These are phyloP conservation scores for Volvox reticuliferus DNA, from an alignment of 139 green algal genomes.

Conservation along the genomic window DNA sequence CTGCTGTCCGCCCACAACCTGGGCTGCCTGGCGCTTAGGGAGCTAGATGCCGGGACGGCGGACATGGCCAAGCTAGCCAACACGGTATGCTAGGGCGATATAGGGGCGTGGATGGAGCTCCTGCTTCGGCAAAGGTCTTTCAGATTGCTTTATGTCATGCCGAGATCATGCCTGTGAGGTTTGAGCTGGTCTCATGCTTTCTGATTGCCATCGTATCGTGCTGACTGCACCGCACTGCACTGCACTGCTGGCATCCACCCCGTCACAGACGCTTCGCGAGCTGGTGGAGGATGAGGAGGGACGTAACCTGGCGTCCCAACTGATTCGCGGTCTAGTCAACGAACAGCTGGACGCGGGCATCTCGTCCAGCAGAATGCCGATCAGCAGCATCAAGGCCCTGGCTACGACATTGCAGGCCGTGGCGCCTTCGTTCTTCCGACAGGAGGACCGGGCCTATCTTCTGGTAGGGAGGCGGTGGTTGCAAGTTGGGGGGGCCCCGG, in stretches of 20 bases:
- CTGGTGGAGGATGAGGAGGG: slow-evolving; percentile 74
- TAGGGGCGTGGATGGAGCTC: too few relatives aligned
- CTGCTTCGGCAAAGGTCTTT: too few relatives aligned
- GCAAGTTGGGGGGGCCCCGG: too few relatives aligned
- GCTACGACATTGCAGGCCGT: slow-evolving; percentile 68
- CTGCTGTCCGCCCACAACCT: too few relatives aligned
- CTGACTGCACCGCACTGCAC: too few relatives aligned
- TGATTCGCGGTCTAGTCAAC: slow-evolving; percentile 81
- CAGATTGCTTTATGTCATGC: too few relatives aligned
- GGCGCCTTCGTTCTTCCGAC: slow-evolving; percentile 84
- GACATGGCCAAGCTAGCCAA: slow-evolving; percentile 42
- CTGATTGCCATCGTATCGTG: too few relatives aligned
- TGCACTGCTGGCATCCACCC: too few relatives aligned
- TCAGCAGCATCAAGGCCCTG: slow-evolving; percentile 68
- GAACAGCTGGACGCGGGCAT: slow-evolving; percentile 66
- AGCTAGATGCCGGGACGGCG: slow-evolving; percentile 54
- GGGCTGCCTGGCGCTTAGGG: slow-evolving; percentile 67
- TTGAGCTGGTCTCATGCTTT: too few relatives aligned
- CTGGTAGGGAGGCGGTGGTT: slow-evolving; percentile 62
- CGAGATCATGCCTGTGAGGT: too few relatives aligned
- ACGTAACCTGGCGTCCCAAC: slow-evolving; percentile 65
- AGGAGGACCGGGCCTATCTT: slow-evolving; percentile 85
- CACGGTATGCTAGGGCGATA: slow-evolving; percentile 26
- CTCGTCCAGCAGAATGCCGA: too few relatives aligned
- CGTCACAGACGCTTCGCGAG: slow-evolving; percentile 67